phyloP scores from a whole-genome alignment of 2,329 filamentous ascomycete genomes.

The Paracoccidioides lutzii region DNA sequence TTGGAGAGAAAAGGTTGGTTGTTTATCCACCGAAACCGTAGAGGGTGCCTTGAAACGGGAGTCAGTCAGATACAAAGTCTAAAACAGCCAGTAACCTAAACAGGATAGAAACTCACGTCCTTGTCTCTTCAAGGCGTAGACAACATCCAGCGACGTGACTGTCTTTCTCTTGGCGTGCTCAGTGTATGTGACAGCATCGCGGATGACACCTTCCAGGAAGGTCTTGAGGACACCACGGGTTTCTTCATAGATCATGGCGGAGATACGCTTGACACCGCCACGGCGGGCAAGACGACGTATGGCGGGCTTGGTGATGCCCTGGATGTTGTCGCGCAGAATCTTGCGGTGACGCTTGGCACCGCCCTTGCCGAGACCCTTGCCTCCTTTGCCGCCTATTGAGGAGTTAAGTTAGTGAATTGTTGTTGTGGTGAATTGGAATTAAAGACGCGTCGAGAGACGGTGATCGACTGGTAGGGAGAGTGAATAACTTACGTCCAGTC shows the following conservation, averaged over 20 bases:
- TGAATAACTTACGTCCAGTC: conserved; percentile 44
- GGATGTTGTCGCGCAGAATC: conserved; percentile 99
- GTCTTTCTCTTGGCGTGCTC: conserved; percentile 64
- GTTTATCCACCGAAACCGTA: conserved; percentile 83
- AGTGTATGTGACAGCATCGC: conserved; percentile 68
- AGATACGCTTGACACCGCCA: conserved; percentile 99
- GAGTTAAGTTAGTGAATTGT: conserved; percentile 23
- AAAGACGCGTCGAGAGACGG: conserved; percentile 3
- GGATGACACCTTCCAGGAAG: conserved; percentile 71
- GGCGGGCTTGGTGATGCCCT: conserved; percentile 97
- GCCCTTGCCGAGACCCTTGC: conserved; percentile 95
- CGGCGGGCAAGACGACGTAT: conserved; percentile 96
- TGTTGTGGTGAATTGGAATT: conserved; percentile 8
- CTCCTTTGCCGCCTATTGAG: conserved; percentile 71
- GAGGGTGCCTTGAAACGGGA: conserved; percentile 45
- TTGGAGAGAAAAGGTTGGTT: conserved; percentile 9
- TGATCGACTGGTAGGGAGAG: conserved; percentile 4
- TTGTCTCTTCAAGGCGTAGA: conserved; percentile 52
- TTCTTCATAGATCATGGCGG: conserved; percentile 83
- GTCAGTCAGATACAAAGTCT: conserved; percentile 7
- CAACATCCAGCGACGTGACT: conserved; percentile 46
- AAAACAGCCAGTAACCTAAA: conserved; percentile 5
- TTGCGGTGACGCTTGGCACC: conserved; percentile 98
- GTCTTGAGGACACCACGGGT: conserved; percentile 72
- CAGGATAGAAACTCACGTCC: conserved; percentile 33